These are phyloP conservation scores for Raffaelea albimanens DNA, from an alignment of 2,329 filamentous ascomycete genomes.

Conservation along the genomic window DNA sequence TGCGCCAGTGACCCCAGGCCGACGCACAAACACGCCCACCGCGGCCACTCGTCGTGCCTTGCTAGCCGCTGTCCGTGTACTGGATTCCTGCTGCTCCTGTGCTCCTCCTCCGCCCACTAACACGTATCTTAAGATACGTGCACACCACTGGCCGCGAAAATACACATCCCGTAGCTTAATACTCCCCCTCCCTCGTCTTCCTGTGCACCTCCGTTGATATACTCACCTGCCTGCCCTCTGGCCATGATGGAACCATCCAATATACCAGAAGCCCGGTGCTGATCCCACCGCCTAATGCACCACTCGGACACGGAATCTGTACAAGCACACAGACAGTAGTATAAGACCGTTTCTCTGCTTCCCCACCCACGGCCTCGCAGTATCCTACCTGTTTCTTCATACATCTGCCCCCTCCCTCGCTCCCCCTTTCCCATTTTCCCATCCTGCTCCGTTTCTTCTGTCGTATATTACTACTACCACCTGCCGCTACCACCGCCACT, in stretches of 20 bases:
- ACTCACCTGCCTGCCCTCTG: conserved; percentile 1
- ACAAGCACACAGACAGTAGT: neutral
- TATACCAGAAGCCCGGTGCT: conserved; percentile 9
- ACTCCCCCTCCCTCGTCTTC: too few relatives aligned
- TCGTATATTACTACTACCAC: neutral
- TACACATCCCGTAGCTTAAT: too few relatives aligned
- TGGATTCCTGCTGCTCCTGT: too few relatives aligned
- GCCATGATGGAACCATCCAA: conserved; percentile 12
- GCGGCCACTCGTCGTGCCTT: too few relatives aligned
- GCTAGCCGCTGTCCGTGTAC: too few relatives aligned
- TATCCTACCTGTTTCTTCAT: neutral
- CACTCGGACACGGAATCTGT: neutral
- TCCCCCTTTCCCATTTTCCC: neutral
- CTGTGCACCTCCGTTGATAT: neutral
- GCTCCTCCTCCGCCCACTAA: too few relatives aligned
- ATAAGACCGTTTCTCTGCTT: conserved; percentile 8
- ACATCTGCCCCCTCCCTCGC: conserved; percentile 4
- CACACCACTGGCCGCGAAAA: too few relatives aligned
- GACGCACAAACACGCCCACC: too few relatives aligned
- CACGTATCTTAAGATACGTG: too few relatives aligned
- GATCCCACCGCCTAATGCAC: conserved; percentile 10
- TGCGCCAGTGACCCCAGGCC: too few relatives aligned
- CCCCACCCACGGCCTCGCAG: neutral
- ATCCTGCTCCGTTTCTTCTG: neutral
- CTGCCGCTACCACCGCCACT: neutral